These are phyloP conservation scores for Podaxis rugospora DNA, from an alignment of 768 basidiomycete species.

Conservation along the genomic window DNA sequence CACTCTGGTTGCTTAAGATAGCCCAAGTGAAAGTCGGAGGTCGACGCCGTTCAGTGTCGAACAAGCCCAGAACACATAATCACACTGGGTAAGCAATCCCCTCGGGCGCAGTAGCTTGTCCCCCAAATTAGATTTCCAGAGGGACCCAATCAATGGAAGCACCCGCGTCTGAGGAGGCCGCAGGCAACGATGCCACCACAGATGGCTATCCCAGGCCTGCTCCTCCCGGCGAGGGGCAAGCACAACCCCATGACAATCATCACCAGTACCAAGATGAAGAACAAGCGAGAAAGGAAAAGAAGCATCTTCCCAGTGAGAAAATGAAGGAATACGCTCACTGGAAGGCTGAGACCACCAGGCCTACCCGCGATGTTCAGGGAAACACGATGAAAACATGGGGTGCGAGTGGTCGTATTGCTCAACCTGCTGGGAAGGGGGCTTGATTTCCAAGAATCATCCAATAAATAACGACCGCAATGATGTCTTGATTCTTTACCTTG, in stretches of 20 bases:
- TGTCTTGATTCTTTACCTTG: conserved; percentile 7
- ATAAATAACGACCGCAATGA: background rate
- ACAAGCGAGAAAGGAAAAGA: conserved; percentile 44
- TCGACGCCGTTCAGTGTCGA: conserved; percentile 15
- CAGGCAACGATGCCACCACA: conserved; percentile 22
- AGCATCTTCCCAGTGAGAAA: conserved; percentile 40
- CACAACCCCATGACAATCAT: conserved; percentile 18
- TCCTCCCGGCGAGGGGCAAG: conserved; percentile 27
- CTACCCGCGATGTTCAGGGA: conserved; percentile 37
- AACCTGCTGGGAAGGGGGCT: conserved; percentile 47
- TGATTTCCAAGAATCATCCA: conserved; percentile 21
- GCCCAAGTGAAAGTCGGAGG: conserved; percentile 26
- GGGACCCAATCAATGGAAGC: background rate
- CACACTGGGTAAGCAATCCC: conserved; percentile 8
- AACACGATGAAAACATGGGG: conserved; percentile 34
- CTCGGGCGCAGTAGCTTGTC: background rate
- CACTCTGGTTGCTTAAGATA: background rate
- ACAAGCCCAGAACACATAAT: conserved; percentile 7
- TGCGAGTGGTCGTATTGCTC: conserved; percentile 46
- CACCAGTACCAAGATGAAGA: conserved; percentile 42
- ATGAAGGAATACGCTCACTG: conserved; percentile 39
- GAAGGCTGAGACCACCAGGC: conserved; percentile 45
- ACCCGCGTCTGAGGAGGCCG: conserved; percentile 18
- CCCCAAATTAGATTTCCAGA: background rate
- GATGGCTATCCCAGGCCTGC: conserved; percentile 50